Percentiles rank a stretch among this genome's conserved stretches.
These are phyloP conservation scores for Eucalyptus polybractea DNA, from an alignment of 345 rosid genomes.

Conservation along the genomic window DNA sequence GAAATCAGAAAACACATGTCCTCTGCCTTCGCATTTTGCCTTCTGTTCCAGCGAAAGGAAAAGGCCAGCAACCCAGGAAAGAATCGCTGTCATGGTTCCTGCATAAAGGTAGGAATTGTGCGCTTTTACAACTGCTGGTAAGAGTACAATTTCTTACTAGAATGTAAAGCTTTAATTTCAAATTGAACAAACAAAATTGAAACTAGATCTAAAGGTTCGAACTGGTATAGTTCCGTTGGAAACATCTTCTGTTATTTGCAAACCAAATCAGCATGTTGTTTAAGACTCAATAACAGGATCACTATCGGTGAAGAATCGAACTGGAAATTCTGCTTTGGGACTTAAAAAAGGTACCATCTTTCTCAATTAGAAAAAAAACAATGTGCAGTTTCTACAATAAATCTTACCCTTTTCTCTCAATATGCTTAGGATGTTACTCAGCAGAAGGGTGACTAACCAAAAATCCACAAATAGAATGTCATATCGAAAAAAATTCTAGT, in stretches of 20 bases:
- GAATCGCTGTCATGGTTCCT: not conserved
- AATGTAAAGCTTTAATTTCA: not conserved
- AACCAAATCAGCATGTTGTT: not conserved
- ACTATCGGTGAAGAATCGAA: not conserved
- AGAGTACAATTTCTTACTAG: not conserved
- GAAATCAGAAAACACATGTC: constrained; percentile 1
- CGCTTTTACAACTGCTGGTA: not conserved
- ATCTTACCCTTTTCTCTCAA: not conserved
- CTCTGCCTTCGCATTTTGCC: not conserved
- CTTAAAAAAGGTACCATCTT: not conserved
- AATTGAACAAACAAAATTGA: not conserved
- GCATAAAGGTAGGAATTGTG: not conserved
- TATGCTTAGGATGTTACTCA: not conserved
- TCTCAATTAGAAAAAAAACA: not conserved
- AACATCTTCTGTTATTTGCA: not conserved
- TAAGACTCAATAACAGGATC: not conserved
- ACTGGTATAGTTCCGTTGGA: not conserved
- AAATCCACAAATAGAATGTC: not conserved
- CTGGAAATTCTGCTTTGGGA: not conserved
- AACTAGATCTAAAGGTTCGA: not conserved
- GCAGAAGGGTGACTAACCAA: not conserved
- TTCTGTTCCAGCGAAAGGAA: constrained; percentile 3
- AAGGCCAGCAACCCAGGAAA: constrained; percentile 16
- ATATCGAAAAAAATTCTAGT: not conserved
- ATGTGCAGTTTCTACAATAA: not conserved